These are phyloP conservation scores for Eucalyptus virginea DNA, from an alignment of 345 rosid genomes.

Conservation along the genomic window DNA sequence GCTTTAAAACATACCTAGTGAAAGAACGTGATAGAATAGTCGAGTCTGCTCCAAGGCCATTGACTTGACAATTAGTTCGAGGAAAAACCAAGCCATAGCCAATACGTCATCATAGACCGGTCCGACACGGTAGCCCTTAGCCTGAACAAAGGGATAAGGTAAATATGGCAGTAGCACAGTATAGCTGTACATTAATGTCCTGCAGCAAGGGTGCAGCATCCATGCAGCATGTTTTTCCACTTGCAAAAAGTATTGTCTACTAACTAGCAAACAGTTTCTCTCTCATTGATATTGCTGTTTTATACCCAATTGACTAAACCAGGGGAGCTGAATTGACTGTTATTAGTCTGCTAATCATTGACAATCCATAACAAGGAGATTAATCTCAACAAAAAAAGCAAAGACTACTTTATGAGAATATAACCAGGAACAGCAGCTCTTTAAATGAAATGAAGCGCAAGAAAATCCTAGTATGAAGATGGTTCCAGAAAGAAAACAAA, in stretches of 20 bases:
- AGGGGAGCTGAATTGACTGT: neutral
- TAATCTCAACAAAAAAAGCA: neutral
- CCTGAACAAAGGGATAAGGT: slow-evolving; percentile 39
- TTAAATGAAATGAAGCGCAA: neutral
- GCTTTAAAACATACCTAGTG: slow-evolving; percentile 47
- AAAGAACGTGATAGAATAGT: slow-evolving; percentile 74
- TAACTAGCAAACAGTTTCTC: neutral
- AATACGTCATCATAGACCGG: slow-evolving; percentile 98
- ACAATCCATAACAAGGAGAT: neutral
- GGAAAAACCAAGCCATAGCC: slow-evolving; percentile 99
- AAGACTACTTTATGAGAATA: neutral
- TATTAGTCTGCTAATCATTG: neutral
- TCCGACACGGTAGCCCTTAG: slow-evolving; percentile 99
- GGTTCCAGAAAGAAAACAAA: neutral
- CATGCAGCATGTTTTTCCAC: neutral
- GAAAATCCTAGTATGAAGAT: neutral
- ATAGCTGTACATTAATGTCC: neutral
- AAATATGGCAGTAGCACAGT: neutral
- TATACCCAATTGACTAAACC: neutral
- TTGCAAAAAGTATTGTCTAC: neutral
- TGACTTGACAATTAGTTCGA: slow-evolving; percentile 94
- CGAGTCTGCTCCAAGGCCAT: slow-evolving; percentile 98
- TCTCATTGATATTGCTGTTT: neutral
- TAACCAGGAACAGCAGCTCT: neutral
- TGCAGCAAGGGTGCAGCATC: neutral